phyloP scores from a whole-genome alignment of 495 filamentous ascomycete species.

The Aspergillus cristatus region DNA sequence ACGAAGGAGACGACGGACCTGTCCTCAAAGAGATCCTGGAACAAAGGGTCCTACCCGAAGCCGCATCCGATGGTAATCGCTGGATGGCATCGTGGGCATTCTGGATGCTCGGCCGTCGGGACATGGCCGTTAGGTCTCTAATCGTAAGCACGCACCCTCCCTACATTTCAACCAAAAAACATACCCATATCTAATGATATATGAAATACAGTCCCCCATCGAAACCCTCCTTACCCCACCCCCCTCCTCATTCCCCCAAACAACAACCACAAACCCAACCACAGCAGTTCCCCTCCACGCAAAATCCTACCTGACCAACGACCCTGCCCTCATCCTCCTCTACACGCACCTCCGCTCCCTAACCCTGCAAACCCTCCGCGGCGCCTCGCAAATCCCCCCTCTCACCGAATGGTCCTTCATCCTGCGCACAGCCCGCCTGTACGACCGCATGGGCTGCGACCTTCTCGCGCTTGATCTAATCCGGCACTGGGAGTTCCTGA shows the following conservation, averaged over 20 bases:
- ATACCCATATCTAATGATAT: neutral
- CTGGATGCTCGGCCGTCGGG: constrained; percentile 77
- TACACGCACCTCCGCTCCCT: constrained; percentile 82
- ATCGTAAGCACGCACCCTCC: too few relatives aligned
- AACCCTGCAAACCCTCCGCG: constrained; percentile 76
- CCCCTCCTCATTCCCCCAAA: too few relatives aligned
- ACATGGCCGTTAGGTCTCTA: constrained; percentile 80
- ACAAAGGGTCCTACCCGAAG: constrained; percentile 70
- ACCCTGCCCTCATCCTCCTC: constrained; percentile 77
- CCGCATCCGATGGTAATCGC: constrained; percentile 71
- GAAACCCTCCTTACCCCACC: constrained; percentile 50
- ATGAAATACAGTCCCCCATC: constrained; percentile 56
- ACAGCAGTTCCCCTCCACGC: constrained; percentile 47
- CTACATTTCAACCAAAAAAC: too few relatives aligned
- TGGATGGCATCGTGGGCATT: constrained; percentile 97
- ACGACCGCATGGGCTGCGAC: constrained; percentile 94
- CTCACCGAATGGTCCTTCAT: constrained; percentile 84
- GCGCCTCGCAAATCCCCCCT: constrained; percentile 72
- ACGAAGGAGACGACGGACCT: constrained; percentile 76
- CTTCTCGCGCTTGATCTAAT: constrained; percentile 78
- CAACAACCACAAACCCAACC: constrained; percentile 40
- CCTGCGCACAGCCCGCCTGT: constrained; percentile 76
- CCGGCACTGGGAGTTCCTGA: constrained; percentile 80
- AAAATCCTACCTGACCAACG: constrained; percentile 76
- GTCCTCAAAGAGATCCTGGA: constrained; percentile 65